phyloP scores from a whole-genome alignment of 2,329 filamentous ascomycete species.

The Lasiodiplodia sp. region DNA sequence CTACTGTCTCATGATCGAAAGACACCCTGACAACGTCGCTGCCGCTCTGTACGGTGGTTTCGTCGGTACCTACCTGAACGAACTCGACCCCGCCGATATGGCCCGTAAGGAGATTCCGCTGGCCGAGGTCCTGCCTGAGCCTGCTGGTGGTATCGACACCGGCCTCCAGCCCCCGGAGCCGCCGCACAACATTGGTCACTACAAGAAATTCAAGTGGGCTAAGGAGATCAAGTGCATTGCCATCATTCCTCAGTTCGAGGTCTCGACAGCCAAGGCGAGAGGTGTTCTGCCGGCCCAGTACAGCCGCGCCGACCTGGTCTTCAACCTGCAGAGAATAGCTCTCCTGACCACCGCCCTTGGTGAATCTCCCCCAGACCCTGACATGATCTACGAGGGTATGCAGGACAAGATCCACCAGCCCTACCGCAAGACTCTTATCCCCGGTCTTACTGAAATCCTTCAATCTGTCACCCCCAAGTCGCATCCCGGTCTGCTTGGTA shows the following conservation, averaged over 20 bases:
- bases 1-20: slow-evolving; percentile 93
- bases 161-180: slow-evolving; percentile 85
- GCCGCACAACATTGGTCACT: slow-evolving; percentile 92
- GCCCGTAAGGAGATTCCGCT: slow-evolving; percentile 92
- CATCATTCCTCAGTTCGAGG: slow-evolving; percentile 95
- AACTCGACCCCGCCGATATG: slow-evolving; percentile 86
- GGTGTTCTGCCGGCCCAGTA: slow-evolving; percentile 84
- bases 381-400: slow-evolving; percentile 97
- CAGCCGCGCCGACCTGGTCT: slow-evolving; percentile 83
- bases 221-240: slow-evolving; percentile 95
- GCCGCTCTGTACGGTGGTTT: slow-evolving; percentile 96
- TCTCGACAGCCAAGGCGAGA: slow-evolving; percentile 90
- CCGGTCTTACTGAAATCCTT: slow-evolving; percentile 88
- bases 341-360: slow-evolving; percentile 89
- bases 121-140: slow-evolving; percentile 88
- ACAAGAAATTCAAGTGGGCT: slow-evolving; percentile 94
- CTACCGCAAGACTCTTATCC: slow-evolving; percentile 90
- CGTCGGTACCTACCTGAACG: slow-evolving; percentile 94
- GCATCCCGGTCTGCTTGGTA: slow-evolving; percentile 87
- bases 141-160: slow-evolving; percentile 90
- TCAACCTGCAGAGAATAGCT: slow-evolving; percentile 94
- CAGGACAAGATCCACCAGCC: slow-evolving; percentile 98
- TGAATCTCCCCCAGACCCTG: slow-evolving; percentile 86
- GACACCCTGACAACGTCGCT: slow-evolving; percentile 69
- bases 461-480: slow-evolving; percentile 87